Conservation (phyloP, 2,329 filamentous ascomycete genomes). For the Penicillium sp. region DNA sequence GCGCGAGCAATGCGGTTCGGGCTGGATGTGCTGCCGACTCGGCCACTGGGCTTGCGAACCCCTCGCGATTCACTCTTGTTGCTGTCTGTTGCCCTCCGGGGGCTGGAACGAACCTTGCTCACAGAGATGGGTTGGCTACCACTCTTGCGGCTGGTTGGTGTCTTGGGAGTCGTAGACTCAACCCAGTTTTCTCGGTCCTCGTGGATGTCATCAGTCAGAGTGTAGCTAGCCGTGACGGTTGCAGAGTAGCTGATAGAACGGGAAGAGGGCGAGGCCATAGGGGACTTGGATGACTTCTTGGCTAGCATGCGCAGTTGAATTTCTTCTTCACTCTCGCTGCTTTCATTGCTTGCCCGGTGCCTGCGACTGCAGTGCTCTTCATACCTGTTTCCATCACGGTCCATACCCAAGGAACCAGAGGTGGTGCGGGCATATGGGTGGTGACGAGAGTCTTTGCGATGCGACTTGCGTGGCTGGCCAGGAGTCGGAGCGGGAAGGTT, state of each 20-base stretch:
- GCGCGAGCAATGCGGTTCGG: constrained; percentile 26
- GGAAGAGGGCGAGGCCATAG: constrained; percentile 59
- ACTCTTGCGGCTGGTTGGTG: constrained; percentile 55
- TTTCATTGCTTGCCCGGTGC: constrained; percentile 57
- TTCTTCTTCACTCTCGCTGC: constrained; percentile 73
- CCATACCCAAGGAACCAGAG: constrained; percentile 41
- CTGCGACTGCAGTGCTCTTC: constrained; percentile 43
- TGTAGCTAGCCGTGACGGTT: constrained; percentile 65
- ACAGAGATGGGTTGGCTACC: constrained; percentile 49
- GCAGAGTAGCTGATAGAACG: constrained; percentile 72
- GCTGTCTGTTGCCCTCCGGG: constrained; percentile 40
- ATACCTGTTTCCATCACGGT: constrained; percentile 28
- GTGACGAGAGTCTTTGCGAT: constrained; percentile 67
- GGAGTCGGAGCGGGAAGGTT: constrained; percentile 93
- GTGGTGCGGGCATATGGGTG: constrained; percentile 64
- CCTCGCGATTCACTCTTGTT: constrained; percentile 36
- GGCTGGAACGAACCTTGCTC: constrained; percentile 61
- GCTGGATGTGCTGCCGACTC: constrained; percentile 42
- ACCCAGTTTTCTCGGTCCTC: constrained; percentile 67
- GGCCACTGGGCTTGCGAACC: constrained; percentile 46
- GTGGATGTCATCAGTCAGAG: constrained; percentile 56
- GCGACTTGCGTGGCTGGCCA: constrained; percentile 88
- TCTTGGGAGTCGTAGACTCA: constrained; percentile 44
- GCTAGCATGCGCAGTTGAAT: constrained; percentile 70
- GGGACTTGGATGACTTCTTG: constrained; percentile 60